Conservation (phyloP, 2,329 filamentous ascomycete genomes). For the Aspergillus unguis region DNA sequence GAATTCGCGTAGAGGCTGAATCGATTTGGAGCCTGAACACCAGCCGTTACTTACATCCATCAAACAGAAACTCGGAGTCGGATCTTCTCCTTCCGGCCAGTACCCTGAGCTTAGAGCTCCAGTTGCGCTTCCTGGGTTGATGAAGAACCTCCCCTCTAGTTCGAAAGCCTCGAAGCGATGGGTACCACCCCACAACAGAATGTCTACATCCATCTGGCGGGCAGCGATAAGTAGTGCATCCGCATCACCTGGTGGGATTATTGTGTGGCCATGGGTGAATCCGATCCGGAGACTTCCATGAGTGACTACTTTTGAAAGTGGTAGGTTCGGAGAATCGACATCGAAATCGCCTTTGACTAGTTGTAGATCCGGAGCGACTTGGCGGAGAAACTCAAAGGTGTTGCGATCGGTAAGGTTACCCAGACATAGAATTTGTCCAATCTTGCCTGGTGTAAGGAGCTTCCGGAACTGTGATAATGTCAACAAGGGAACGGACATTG, state of each 20-base stretch:
- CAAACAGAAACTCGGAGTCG: conserved; percentile 86
- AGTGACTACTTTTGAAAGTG: conserved; percentile 66
- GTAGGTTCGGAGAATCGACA: conserved; percentile 62
- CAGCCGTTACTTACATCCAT: conserved; percentile 76
- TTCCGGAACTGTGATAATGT: conserved; percentile 67
- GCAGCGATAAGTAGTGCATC: conserved; percentile 66
- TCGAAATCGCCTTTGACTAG: conserved; percentile 70
- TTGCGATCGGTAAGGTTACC: conserved; percentile 76
- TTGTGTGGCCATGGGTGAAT: conserved; percentile 69
- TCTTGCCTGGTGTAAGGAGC: conserved; percentile 78
- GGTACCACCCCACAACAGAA: conserved; percentile 66
- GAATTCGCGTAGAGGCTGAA: background rate
- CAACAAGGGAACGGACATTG: conserved; percentile 12
- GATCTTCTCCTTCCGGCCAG: conserved; percentile 63
- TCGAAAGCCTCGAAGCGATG: conserved; percentile 70
- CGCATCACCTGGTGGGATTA: conserved; percentile 63
- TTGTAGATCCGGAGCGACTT: conserved; percentile 68
- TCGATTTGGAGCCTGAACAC: background rate
- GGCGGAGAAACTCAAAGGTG: conserved; percentile 76
- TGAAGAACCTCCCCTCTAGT: conserved; percentile 69
- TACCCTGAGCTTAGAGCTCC: conserved; percentile 62
- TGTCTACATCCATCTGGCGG: conserved; percentile 68
- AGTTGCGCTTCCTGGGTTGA: conserved; percentile 67
- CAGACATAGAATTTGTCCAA: conserved; percentile 74
- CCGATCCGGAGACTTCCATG: conserved; percentile 66